A percentile compares a stretch with the other conserved stretches of the same genome.
These are phyloP conservation scores for Teunomyces panamensis DNA, from an alignment of 805 yeast genomes.

Conservation along the genomic window DNA sequence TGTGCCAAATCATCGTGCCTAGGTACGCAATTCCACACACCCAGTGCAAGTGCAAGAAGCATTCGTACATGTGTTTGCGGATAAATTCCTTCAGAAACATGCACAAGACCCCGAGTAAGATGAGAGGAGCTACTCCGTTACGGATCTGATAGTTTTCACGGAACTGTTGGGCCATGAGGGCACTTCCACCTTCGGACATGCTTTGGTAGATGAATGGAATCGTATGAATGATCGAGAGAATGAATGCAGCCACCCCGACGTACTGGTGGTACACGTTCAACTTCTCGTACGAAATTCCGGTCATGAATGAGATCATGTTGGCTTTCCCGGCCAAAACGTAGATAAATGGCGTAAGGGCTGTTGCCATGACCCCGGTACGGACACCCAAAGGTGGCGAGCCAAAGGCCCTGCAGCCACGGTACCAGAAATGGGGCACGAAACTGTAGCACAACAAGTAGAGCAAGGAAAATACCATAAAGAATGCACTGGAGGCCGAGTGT, in stretches of 20 bases:
- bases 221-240: conserved; percentile 48
- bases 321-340: conserved; percentile 51
- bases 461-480: conserved; percentile 32
- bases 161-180: conserved; percentile 15
- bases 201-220: conserved; percentile 49
- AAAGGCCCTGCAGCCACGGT: conserved; percentile 50
- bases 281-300: conserved; percentile 57
- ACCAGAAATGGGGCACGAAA: conserved; percentile 49
- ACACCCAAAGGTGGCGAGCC: conserved; percentile 60
- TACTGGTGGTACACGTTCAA: conserved; percentile 51
- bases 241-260: conserved; percentile 39
- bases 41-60: conserved; percentile 55
- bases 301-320: conserved; percentile 45
- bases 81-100: conserved; percentile 39
- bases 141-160: conserved; percentile 19
- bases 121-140: conserved; percentile 50
- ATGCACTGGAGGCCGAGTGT: conserved; percentile 35
- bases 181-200: conserved; percentile 47
- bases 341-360: conserved; percentile 50
- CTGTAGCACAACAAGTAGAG: conserved; percentile 36
- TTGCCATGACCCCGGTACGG: conserved; percentile 50
- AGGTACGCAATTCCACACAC: conserved; percentile 46
- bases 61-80: conserved; percentile 43
- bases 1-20: conserved; percentile 47
- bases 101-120: conserved; percentile 44